A percentile compares a stretch with the other conserved stretches of the same genome.
Evolutionary conservation across 176 grass and related monocot genomes (phyloP).

Genomic region (Oryza glumipatula): DNA sequence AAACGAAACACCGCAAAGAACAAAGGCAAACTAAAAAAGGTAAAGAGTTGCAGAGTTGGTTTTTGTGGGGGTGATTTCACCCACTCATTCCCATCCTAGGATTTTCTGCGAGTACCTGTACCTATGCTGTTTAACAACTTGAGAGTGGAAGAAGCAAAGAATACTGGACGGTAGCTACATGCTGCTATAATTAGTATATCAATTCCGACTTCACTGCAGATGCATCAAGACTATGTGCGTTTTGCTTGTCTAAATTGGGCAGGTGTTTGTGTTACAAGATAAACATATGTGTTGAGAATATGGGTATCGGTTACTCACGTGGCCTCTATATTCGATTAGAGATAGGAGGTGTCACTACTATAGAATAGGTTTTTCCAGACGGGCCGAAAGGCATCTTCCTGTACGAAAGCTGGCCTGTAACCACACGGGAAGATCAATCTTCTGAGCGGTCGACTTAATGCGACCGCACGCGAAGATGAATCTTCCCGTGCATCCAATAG

Average conservation of each 20-base stretch:
- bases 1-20: not conserved
- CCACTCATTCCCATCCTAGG: conserved; percentile 33
- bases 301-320: no score
- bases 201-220: not conserved
- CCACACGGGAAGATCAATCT: no score
- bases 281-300: no score
- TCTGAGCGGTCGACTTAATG: no score
- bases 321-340: no score
- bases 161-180: not conserved
- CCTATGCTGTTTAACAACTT: not conserved
- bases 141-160: conserved; percentile 2
- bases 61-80: conserved; percentile 24
- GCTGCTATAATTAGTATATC: conserved; percentile 41
- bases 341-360: no score
- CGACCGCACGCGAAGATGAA: no score
- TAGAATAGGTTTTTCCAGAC: no score
- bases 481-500: no score
- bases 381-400: no score
- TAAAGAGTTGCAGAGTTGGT: not conserved
- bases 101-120: conserved; percentile 21
- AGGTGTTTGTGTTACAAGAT: not conserved
- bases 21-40: not conserved
- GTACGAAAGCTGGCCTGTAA: no score
- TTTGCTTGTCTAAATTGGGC: conserved; percentile 16
- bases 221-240: not conserved